Percentiles rank a stretch among this genome's conserved stretches.
These are phyloP conservation scores for Cucurbita argyrosperma DNA, from an alignment of 306 rosid species.

Conservation along the genomic window DNA sequence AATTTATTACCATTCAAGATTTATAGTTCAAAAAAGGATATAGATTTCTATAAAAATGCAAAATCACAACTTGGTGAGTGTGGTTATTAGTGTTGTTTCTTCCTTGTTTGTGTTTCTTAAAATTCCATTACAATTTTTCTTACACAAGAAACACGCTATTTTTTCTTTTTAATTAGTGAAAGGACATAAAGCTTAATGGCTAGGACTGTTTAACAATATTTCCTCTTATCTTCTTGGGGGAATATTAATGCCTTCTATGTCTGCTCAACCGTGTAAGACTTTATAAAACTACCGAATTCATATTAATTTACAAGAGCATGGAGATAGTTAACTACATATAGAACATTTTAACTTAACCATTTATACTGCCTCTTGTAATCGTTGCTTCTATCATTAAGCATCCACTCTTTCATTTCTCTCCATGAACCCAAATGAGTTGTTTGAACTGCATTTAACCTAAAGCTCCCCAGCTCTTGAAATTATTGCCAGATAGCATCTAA, in stretches of 20 bases:
- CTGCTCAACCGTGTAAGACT: not conserved
- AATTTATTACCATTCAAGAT: not conserved
- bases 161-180: no score
- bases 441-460: not conserved
- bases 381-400: not conserved
- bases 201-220: not conserved
- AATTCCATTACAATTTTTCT: no score
- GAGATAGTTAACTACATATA: not conserved
- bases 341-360: not conserved
- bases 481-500: not conserved
- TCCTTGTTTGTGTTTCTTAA: no score
- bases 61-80: no score
- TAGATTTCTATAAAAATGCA: no score
- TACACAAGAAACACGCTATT: no score
- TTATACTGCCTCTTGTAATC: not conserved
- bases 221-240: not conserved
- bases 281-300: not conserved
- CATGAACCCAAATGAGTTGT: not conserved
- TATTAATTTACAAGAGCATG: not conserved
- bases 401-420: not conserved
- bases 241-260: not conserved
- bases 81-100: no score
- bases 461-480: not conserved
- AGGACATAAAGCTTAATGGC: not conserved
- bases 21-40: not conserved